Evolutionary conservation across 2,329 filamentous ascomycete species (phyloP).

Genomic region (Fusarium floridanum): DNA sequence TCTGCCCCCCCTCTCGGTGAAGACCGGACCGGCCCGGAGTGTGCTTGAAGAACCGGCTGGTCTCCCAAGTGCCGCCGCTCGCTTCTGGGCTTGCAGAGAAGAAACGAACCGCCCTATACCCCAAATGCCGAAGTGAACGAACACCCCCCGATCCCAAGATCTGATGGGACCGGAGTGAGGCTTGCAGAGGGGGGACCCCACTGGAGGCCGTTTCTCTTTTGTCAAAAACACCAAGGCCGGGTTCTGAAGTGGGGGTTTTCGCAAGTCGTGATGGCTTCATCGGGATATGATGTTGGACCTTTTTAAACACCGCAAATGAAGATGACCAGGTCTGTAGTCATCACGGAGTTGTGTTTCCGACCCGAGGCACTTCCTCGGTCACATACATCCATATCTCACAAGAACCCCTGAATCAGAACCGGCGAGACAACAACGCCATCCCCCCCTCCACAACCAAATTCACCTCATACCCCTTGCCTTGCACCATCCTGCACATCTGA

Average conservation of each 20-base stretch:
- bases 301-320: background rate
- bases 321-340: background rate
- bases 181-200: conserved; percentile 20
- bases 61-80: background rate
- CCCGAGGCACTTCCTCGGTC: background rate
- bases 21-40: conserved; percentile 35
- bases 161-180: conserved; percentile 11
- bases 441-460: background rate
- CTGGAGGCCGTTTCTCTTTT: background rate
- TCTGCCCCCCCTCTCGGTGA: conserved; percentile 7
- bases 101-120: conserved; percentile 4
- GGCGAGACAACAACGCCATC: background rate
- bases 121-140: conserved; percentile 33
- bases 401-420: background rate
- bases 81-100: background rate
- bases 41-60: background rate
- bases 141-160: conserved; percentile 31
- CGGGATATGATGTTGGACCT: no score
- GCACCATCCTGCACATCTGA: background rate
- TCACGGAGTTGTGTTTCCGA: background rate
- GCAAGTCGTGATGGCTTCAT: conserved; percentile 39
- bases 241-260: conserved; percentile 7
- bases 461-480: conserved; percentile 2
- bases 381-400: background rate
- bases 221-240: conserved; percentile 38